Evolutionary conservation across 331 rosid species (phyloP).

Genomic region (Quercus lobata): DNA sequence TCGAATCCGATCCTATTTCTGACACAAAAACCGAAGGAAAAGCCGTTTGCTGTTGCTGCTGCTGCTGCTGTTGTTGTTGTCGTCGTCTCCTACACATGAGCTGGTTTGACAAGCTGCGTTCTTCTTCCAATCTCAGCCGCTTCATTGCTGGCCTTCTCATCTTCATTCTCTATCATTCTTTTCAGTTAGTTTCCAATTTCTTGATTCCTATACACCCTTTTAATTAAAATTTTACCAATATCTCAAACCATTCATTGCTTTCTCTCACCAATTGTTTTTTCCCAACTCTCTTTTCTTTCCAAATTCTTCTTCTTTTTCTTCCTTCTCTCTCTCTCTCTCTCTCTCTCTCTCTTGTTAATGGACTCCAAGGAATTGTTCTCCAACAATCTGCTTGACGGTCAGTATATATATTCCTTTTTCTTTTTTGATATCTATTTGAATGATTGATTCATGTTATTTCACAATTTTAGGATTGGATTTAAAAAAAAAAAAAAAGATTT

Average conservation of each 20-base stretch:
- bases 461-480: too few species aligned
- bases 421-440: neutral
- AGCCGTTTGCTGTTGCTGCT: neutral
- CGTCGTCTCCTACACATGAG: slow-evolving; percentile 40
- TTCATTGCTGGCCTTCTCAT: slow-evolving; percentile 66
- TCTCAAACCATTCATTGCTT: neutral
- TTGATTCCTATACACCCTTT: slow-evolving; percentile 64
- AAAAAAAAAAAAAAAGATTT: too few species aligned
- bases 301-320: too few species aligned
- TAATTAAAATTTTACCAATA: too few species aligned
- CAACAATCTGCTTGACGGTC: slow-evolving; percentile 39
- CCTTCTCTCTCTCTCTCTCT: too few species aligned
- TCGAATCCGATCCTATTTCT: slow-evolving; percentile 1
- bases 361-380: slow-evolving; percentile 45
- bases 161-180: slow-evolving; percentile 55
- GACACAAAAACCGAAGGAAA: too few species aligned
- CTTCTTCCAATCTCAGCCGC: slow-evolving; percentile 63
- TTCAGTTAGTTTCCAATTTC: slow-evolving; percentile 57
- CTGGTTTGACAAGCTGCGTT: slow-evolving; percentile 44
- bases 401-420: slow-evolving; percentile 8
- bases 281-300: neutral
- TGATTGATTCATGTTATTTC: too few species aligned
- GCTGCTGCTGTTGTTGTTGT: neutral
- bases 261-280: neutral
- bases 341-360: slow-evolving; percentile 25